Evolutionary conservation across 768 basidiomycete genomes (phyloP).

Genomic region (Leccinum broughii): DNA sequence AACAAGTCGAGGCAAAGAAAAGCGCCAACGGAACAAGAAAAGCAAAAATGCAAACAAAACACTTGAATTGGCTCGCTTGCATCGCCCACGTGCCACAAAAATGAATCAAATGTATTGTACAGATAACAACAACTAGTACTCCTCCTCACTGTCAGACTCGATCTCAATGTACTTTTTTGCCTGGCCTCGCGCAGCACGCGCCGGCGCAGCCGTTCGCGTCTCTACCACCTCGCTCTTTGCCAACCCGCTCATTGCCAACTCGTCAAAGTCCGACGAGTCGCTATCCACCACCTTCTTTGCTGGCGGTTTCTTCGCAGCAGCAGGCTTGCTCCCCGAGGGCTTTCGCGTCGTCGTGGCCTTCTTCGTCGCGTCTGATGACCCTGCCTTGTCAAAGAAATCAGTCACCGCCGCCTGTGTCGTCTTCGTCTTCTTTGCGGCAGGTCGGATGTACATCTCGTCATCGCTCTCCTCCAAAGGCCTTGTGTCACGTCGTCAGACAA

Average conservation of each 20-base stretch:
- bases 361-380: slow-evolving; percentile 39
- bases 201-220: slow-evolving; percentile 41
- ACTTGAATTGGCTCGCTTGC: slow-evolving; percentile 11
- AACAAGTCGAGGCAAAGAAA: not conserved
- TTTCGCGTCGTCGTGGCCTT: slow-evolving; percentile 45
- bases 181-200: slow-evolving; percentile 49
- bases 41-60: not conserved
- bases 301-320: slow-evolving; percentile 52
- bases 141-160: slow-evolving; percentile 46
- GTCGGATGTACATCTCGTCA: slow-evolving; percentile 45
- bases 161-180: slow-evolving; percentile 68
- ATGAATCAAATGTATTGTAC: not conserved
- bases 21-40: not conserved
- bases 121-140: slow-evolving; percentile 35
- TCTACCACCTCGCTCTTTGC: slow-evolving; percentile 45
- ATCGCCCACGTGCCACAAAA: slow-evolving; percentile 14
- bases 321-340: slow-evolving; percentile 59
- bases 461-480: slow-evolving; percentile 37
- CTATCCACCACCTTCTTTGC: slow-evolving; percentile 40
- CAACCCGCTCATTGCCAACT: slow-evolving; percentile 28
- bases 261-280: slow-evolving; percentile 48
- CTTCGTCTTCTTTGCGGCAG: slow-evolving; percentile 55
- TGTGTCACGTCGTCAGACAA: slow-evolving; percentile 9
- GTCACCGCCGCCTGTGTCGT: slow-evolving; percentile 44
- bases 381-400: slow-evolving; percentile 59